Evolutionary conservation across 2,329 filamentous ascomycete genomes (phyloP).

Genomic region (Aspergillus pseudoviridinutans): DNA sequence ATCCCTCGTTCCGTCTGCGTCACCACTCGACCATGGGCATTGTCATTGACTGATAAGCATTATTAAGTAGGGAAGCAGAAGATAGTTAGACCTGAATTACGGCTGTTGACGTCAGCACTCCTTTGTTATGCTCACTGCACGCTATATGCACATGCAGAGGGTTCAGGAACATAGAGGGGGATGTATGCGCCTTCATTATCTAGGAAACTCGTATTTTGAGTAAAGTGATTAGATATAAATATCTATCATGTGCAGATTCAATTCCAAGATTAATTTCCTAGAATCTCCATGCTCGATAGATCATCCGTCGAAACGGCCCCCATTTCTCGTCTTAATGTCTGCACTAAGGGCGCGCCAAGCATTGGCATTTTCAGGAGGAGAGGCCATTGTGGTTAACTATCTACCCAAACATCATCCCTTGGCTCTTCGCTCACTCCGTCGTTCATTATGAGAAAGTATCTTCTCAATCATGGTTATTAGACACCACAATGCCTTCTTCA

Average conservation of each 20-base stretch:
- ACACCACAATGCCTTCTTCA: neutral
- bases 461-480: too few relatives aligned
- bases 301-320: neutral
- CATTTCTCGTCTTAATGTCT: neutral
- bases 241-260: neutral
- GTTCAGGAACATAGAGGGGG: too few relatives aligned
- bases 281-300: neutral
- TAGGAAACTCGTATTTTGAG: neutral
- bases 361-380: neutral
- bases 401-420: too few relatives aligned
- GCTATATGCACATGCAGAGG: too few relatives aligned
- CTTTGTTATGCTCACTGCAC: too few relatives aligned
- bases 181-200: neutral
- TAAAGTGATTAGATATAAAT: neutral
- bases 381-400: neutral
- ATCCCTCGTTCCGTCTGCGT: constrained; percentile 5
- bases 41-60: neutral
- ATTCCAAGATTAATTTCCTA: neutral
- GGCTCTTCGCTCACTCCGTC: too few relatives aligned
- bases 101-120: neutral
- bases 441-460: neutral
- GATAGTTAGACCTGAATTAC: neutral
- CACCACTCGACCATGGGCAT: constrained; percentile 6
- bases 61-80: neutral
- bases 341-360: neutral